Percentiles rank a stretch among this genome's conserved stretches.
Conservation (phyloP, 2,329 filamentous ascomycete species). For the Fusarium agapanthi region DNA sequence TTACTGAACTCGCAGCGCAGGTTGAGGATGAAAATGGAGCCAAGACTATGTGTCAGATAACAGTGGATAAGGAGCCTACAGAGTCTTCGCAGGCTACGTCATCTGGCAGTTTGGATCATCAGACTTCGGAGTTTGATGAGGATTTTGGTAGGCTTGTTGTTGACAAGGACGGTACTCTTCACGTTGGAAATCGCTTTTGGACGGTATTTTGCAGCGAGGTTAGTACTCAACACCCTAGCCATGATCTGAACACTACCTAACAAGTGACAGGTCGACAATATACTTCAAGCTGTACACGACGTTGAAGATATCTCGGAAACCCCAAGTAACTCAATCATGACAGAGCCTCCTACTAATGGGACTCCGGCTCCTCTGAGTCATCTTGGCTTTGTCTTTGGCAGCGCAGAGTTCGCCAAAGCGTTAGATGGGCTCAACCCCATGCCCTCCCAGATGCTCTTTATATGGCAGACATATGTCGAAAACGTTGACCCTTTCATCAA, state of each 20-base stretch:
- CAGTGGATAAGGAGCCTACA: constrained; percentile 13
- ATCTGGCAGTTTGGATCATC: not conserved
- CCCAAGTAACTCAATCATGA: not conserved
- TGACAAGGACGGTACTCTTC: constrained; percentile 38
- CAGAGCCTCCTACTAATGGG: not conserved
- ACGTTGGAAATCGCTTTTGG: constrained; percentile 46
- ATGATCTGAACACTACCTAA: not conserved
- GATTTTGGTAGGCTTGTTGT: constrained; percentile 44
- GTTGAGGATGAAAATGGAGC: constrained; percentile 40
- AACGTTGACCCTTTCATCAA: constrained; percentile 47
- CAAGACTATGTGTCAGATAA: constrained; percentile 2
- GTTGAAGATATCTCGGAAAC: constrained; percentile 22
- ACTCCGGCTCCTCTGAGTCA: constrained; percentile 2
- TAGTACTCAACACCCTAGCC: not conserved
- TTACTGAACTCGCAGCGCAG: constrained; percentile 44
- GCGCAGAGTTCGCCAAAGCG: constrained; percentile 1
- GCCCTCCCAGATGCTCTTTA: constrained; percentile 42
- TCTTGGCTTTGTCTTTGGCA: constrained; percentile 35
- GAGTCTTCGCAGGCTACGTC: constrained; percentile 6
- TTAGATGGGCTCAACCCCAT: constrained; percentile 36
- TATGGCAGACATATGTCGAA: constrained; percentile 44
- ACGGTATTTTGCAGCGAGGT: constrained; percentile 46
- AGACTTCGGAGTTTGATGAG: constrained; percentile 37
- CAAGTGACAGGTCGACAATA: constrained; percentile 40
- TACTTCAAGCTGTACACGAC: constrained; percentile 44